Evolutionary conservation across 2,329 filamentous ascomycete species (phyloP), one percentile per base, ranked within the genome.

Genomic region (Colletotrichum lupini): DNA sequence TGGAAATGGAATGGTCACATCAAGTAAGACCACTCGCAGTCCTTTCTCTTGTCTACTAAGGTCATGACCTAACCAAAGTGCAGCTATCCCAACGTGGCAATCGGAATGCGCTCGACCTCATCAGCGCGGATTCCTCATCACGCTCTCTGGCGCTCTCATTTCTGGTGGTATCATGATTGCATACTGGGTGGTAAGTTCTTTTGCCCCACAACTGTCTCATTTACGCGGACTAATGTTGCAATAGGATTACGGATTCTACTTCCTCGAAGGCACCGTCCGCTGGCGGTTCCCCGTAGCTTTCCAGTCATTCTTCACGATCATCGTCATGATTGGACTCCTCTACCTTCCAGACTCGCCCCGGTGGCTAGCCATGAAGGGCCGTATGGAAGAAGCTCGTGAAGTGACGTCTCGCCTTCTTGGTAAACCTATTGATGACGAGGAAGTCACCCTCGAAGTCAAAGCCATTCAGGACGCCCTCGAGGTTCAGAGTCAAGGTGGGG

Each of bases 321-420:
- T 83, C 8, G 78, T 84, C n/a, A 78, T 83, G 61, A 72, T 35
- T 2, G 77, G 76, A 5, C 78, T 84, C 5, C 83, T 81, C 65
- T 77, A 77, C 46, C 78, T 84, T 5, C 79, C 79, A 22, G 79
- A 81, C 59, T 81, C 79, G 0, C 82, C 79, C 1, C 78, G 82
- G 56, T 84, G 82, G 82, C 77, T 84, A 3, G 80, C 83, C 2
- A 78, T 80, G 72, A 79, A 81, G 75, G 80, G 79, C n/a, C 61
- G 77, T 42, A 76, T 76, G 56, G 69, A 74, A 1, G 79, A 81
- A 24, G 78, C 79, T 5, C 75, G 76, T 5, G 68, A 75, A 3
- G 77, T 79, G 5, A 79, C 77, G 9, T 68, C 70, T 6, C 76
- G 79, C 2, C 75, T 81, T 0, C 75, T 81, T 7, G 77, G 77